Evolutionary conservation across 2,329 filamentous ascomycete species (phyloP).

Genomic region (Bipolaris zeicola): DNA sequence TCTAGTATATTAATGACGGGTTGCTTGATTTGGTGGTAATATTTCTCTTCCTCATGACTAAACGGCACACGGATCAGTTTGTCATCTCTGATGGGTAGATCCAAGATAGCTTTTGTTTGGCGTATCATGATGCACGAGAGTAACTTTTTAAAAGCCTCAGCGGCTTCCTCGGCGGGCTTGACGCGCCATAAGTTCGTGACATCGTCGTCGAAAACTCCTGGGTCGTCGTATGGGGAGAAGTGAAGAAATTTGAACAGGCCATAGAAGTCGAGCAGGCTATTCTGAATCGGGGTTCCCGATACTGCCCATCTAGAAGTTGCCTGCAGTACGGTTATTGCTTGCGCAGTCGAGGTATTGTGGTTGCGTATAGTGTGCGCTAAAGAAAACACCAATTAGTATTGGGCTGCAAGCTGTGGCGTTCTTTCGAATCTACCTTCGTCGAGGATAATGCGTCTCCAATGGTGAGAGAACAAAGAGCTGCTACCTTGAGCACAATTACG

Average conservation of each 20-base stretch:
- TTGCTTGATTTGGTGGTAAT: not conserved
- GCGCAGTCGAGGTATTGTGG: slow-evolving; percentile 20
- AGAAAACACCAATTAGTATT: not conserved
- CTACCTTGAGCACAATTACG: not conserved
- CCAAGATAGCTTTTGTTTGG: slow-evolving; percentile 48
- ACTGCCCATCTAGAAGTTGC: slow-evolving; percentile 59
- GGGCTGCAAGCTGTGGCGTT: not conserved
- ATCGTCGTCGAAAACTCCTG: slow-evolving; percentile 48
- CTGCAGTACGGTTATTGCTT: slow-evolving; percentile 45
- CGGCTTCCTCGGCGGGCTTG: slow-evolving; percentile 43
- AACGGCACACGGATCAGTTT: not conserved
- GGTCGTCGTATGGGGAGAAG: slow-evolving; percentile 30
- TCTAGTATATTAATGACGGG: not conserved
- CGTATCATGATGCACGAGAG: slow-evolving; percentile 50
- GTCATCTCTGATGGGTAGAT: slow-evolving; percentile 48
- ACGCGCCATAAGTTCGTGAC: slow-evolving; percentile 50
- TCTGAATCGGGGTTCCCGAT: slow-evolving; percentile 52
- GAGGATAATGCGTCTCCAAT: not conserved
- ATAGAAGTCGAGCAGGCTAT: slow-evolving; percentile 22
- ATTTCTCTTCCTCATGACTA: not conserved
- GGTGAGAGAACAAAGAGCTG: not conserved
- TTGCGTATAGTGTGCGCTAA: slow-evolving; percentile 31
- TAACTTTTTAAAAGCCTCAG: slow-evolving; percentile 49
- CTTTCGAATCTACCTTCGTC: not conserved
- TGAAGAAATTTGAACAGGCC: slow-evolving; percentile 25